Conservation (phyloP, 1,139 yeast species). For the Debaryomycetaceae sp. region DNA sequence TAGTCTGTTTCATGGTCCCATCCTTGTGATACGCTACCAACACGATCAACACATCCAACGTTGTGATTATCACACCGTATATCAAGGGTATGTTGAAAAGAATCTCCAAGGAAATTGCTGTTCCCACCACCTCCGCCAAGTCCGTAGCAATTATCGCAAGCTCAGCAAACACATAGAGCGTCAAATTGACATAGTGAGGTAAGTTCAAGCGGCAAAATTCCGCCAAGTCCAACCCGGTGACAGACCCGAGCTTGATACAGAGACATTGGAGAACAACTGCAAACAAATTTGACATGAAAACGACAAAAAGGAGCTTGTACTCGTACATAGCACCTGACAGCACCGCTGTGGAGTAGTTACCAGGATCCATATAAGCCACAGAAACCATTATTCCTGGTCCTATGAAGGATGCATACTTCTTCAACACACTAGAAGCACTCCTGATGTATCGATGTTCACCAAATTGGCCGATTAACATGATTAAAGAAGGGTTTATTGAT, state of each 20-base stretch:
- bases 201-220: constrained; percentile 69
- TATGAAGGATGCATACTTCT: constrained; percentile 57
- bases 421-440: constrained; percentile 9
- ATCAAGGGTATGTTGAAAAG: constrained; percentile 64
- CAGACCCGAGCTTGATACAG: constrained; percentile 73
- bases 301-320: constrained; percentile 60
- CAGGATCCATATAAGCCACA: constrained; percentile 81
- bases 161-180: constrained; percentile 64
- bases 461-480: neutral
- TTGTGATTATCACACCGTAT: constrained; percentile 64
- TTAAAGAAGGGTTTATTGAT: neutral
- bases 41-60: constrained; percentile 68
- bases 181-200: constrained; percentile 53
- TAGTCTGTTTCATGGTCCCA: constrained; percentile 62
- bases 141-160: constrained; percentile 78
- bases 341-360: constrained; percentile 77
- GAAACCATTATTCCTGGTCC: constrained; percentile 80
- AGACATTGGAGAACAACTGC: constrained; percentile 71
- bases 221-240: constrained; percentile 74
- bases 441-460: neutral
- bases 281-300: constrained; percentile 62
- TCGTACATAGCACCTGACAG: constrained; percentile 74
- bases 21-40: constrained; percentile 69
- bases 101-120: constrained; percentile 71
- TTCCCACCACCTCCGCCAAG: constrained; percentile 79